Evolutionary conservation across 176 grass and related monocot genomes (phyloP), one percentile per base, ranked within the genome.

Genomic region (Musa acuminata): DNA sequence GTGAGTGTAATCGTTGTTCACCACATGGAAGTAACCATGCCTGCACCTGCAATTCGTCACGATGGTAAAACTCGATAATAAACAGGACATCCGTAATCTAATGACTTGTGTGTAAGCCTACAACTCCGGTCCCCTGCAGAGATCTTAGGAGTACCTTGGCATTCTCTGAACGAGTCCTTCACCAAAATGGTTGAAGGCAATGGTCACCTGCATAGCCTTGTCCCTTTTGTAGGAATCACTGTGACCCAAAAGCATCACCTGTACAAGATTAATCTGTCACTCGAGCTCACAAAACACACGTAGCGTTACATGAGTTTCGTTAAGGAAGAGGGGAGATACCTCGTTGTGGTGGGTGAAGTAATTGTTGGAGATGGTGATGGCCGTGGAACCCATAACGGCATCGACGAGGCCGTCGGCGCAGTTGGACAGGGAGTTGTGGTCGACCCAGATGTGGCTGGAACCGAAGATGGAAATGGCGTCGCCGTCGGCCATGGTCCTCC

Each of bases 351-450:
- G 23, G 23, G 63, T 65, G 63, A 65, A 65, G 9, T 65, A 65
- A 25, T 65, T 65, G 63, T 65, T 65, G 20, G 63, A 65, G 63
- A 65, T 65, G 63, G 63, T 65, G 25, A 65, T 65, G 24, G 22
- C 63, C 11, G 63, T 65, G 63, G 63, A 65, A 25, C 63, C 63
- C 63, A 65, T 65, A 13, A 65, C 25, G 63, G 63, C 63, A 5
- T 65, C 63, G 23, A 65, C 23, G 22, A 65, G 63, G 22, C 63
- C 63, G 22, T 65, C 63, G 17, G 23, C 63, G 24, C 63, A 65
- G 63, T 65, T 65, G 63, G 63, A 65, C 21, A 65, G 63, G 63
- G 63, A 65, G 63, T 65, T 65, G 63, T 65, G 63, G 22, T 65
- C 63, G 63, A 65, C 22, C 63, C 63, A 65, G n/a, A 65, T 65